Percentiles rank a stretch among this genome's conserved stretches.
These are phyloP conservation scores for Austroboletus novae-zelandiae DNA, from an alignment of 1,284 basidiomycete genomes.

Conservation along the genomic window DNA sequence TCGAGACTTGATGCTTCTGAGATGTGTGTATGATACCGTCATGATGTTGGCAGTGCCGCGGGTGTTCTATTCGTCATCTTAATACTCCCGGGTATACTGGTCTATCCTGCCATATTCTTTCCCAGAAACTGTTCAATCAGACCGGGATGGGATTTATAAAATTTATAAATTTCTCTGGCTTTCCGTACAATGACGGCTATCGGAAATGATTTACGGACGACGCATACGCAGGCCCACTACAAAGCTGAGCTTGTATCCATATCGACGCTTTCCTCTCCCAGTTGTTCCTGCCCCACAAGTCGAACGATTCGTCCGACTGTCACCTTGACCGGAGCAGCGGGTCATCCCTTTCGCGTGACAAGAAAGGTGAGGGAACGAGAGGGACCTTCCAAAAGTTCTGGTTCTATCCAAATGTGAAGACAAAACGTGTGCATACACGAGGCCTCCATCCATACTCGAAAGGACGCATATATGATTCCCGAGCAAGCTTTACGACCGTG, in stretches of 20 bases:
- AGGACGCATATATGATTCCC: constrained; percentile 5
- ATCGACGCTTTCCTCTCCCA: too few species aligned
- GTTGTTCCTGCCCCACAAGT: too few species aligned
- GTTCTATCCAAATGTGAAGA: background rate
- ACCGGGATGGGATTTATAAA: background rate
- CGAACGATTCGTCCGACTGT: too few species aligned
- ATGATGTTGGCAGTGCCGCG: too few species aligned
- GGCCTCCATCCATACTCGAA: background rate
- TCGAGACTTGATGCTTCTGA: too few species aligned
- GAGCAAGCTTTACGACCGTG: constrained; percentile 12
- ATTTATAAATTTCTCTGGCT: constrained; percentile 15
- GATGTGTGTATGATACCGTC: too few species aligned
- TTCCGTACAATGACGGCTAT: constrained; percentile 12
- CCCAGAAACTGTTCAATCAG: too few species aligned
- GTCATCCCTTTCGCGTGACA: background rate
- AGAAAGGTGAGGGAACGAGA: background rate
- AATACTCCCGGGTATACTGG: too few species aligned
- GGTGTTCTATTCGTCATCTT: too few species aligned
- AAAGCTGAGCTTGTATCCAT: constrained; percentile 7
- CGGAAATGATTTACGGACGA: constrained; percentile 7
- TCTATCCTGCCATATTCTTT: too few species aligned
- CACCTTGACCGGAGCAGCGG: background rate
- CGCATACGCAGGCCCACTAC: constrained; percentile 8
- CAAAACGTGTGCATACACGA: background rate
- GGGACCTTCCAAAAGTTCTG: background rate